phyloP scores from a whole-genome alignment of 2,329 filamentous ascomycete species.

The Ascochyta clinopodiicola region DNA sequence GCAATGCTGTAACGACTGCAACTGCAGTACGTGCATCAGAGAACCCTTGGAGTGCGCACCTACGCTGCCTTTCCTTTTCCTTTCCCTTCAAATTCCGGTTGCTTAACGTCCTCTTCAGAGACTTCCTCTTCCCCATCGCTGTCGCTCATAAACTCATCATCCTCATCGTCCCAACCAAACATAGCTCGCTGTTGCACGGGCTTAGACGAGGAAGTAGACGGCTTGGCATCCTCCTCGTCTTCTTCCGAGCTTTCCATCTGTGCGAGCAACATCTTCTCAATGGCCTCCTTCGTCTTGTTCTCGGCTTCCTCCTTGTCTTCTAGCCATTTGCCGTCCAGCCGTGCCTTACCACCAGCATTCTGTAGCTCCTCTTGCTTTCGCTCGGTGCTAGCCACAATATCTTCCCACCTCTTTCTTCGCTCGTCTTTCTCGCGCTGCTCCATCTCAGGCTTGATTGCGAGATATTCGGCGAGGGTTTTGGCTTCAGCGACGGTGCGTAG shows the following conservation, averaged over 20 bases:
- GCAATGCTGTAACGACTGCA: neutral
- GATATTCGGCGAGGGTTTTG: conserved; percentile 91
- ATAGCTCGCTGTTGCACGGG: conserved; percentile 59
- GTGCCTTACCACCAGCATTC: conserved; percentile 69
- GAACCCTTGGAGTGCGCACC: neutral
- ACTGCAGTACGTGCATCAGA: neutral
- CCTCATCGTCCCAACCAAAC: conserved; percentile 80
- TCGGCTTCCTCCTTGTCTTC: conserved; percentile 91
- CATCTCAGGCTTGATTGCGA: conserved; percentile 97
- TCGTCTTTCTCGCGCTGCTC: conserved; percentile 91
- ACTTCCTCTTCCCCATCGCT: conserved; percentile 55
- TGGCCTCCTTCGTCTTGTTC: conserved; percentile 80
- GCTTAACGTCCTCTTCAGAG: conserved; percentile 41
- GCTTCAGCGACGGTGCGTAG: conserved; percentile 93
- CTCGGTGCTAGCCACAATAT: conserved; percentile 85
- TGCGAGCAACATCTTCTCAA: conserved; percentile 60
- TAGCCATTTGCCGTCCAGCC: conserved; percentile 88
- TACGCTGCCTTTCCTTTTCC: conserved; percentile 51
- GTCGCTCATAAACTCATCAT: conserved; percentile 56
- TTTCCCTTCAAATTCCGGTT: conserved; percentile 46
- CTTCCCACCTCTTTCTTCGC: conserved; percentile 82
- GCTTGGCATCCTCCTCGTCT: conserved; percentile 38
- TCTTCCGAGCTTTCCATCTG: conserved; percentile 52
- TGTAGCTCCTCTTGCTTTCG: conserved; percentile 82
- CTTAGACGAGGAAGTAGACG: conserved; percentile 33